These are phyloP conservation scores for Venturia oleaginea DNA, from an alignment of 2,329 filamentous ascomycete genomes.

Conservation along the genomic window DNA sequence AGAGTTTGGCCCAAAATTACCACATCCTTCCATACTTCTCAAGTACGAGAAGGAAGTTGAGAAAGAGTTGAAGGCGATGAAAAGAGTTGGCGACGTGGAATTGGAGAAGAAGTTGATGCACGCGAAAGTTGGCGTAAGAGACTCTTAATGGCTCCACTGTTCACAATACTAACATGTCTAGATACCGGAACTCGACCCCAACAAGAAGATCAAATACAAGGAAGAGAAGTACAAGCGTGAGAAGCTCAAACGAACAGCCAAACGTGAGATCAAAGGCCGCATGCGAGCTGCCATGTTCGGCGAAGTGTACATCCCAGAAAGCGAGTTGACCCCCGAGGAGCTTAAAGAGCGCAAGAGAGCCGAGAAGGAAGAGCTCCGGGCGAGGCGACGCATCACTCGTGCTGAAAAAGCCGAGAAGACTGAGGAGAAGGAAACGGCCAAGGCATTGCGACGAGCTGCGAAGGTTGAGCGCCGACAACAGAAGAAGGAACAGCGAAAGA, in stretches of 20 bases:
- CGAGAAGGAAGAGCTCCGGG: neutral
- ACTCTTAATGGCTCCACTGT: neutral
- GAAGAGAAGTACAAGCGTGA: slow-evolving; percentile 13
- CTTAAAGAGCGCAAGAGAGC: neutral
- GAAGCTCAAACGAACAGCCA: slow-evolving; percentile 11
- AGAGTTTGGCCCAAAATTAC: slow-evolving; percentile 8
- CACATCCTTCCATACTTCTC: slow-evolving; percentile 5
- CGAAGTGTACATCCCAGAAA: slow-evolving; percentile 7
- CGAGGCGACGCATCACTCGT: neutral
- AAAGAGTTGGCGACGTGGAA: neutral
- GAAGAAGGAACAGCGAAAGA: slow-evolving; percentile 1
- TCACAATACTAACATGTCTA: neutral
- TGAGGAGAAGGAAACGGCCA: slow-evolving; percentile 5
- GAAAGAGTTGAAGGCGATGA: slow-evolving; percentile 1
- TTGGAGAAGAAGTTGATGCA: slow-evolving; percentile 10
- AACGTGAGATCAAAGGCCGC: slow-evolving; percentile 9
- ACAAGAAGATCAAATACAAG: slow-evolving; percentile 13
- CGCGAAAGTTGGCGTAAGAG: neutral
- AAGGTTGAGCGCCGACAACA: slow-evolving; percentile 5
- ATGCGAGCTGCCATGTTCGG: slow-evolving; percentile 5
- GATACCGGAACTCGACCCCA: slow-evolving; percentile 1
- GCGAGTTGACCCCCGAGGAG: neutral
- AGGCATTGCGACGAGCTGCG: slow-evolving; percentile 3
- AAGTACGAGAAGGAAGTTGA: slow-evolving; percentile 7
- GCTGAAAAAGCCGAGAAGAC: neutral